phyloP scores from a whole-genome alignment of 2,329 filamentous ascomycete genomes.

The Fusarium sterilihyphosum region DNA sequence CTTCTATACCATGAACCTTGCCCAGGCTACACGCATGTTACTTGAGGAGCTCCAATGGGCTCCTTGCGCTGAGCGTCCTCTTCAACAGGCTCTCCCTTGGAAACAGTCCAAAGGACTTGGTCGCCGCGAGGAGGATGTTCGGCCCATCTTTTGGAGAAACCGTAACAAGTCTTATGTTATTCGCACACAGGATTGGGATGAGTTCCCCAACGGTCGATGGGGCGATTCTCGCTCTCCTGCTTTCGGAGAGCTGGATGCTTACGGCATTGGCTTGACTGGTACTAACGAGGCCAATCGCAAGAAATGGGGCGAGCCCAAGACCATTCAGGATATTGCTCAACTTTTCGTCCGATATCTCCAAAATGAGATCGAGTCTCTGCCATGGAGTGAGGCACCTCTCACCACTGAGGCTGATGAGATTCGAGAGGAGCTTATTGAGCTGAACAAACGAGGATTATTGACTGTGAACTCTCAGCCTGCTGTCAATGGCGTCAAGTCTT shows the following conservation, averaged over 20 bases:
- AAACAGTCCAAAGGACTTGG: conserved; percentile 91
- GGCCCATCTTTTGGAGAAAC: conserved; percentile 98
- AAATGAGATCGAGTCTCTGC: conserved; percentile 81
- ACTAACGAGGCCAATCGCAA: conserved; percentile 96
- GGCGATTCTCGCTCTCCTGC: conserved; percentile 96
- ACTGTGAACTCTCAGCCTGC: conserved; percentile 98
- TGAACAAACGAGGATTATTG: conserved; percentile 88
- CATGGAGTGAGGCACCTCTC: conserved; percentile 94
- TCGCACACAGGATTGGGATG: conserved; percentile 97
- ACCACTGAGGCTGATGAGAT: conserved; percentile 84
- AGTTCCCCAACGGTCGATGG: conserved; percentile 99
- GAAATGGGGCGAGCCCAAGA: conserved; percentile 88
- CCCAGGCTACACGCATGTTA: conserved; percentile 92
- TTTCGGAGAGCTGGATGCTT: conserved; percentile 93
- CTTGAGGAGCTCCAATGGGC: conserved; percentile 88
- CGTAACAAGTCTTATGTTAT: conserved; percentile 95
- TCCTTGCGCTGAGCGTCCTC: conserved; percentile 78
- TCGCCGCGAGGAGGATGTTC: conserved; percentile 91
- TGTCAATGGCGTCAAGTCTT: conserved; percentile 89
- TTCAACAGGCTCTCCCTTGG: conserved; percentile 94
- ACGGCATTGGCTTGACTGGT: conserved; percentile 92
- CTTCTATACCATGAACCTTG: conserved; percentile 99
- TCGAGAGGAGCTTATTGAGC: conserved; percentile 76
- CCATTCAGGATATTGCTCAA: conserved; percentile 80
- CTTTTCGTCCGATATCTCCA: conserved; percentile 88